Base-by-base conservation (phyloP, 192 early-diverging fungal species). In the Linnemannia schmuckeri region DNA sequence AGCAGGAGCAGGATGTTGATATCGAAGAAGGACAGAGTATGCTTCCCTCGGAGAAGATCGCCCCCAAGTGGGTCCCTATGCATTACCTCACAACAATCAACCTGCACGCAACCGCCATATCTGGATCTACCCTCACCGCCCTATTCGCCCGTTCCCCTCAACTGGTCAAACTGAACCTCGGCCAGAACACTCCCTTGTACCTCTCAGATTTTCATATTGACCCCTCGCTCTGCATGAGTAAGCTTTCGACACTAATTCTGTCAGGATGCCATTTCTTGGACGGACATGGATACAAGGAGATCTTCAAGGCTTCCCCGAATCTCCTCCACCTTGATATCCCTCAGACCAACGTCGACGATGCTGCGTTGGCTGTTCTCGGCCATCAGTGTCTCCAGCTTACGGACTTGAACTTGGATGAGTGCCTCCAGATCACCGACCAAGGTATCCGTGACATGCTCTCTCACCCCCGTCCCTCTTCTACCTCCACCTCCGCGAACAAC, bases 261-360 rank as follows among this genome's bases (percentile, higher is more conserved):
- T 37, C 79, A 24, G 61, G 41, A 33, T 87, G 85, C 37, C 79
- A 81, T n/a, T 87, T 87, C 47, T 35, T 87, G 76, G 85, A 87
- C 37, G 85, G 85, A 18, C 79, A 81, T 57, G 85, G 79, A 37
- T 81, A 75, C 70, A 87, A 87, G 72, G 85, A 87, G 54, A 81
- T 87, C 27, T 78, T 87, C 71, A 74, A 74, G 17, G 72, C 85
- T 22, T 74, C 72, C 0, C 85, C 79, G 1, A 70, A 74, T 35
- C 75, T 87, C 20, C 8, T 37, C 0, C 61, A 41, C 3, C 75
- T 81, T 4, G 85, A 87, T 6, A 76, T 81, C 13, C 61, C 85
- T 18, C 44, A 81, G 18, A 81, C 85, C 27, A 87, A 81, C 27
- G 72, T 87, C 1, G 85, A 81, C 22, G 79, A 87, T 74, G 35